Conservation (phyloP, 352 stramenopile genomes). For the Phytopythium mirpurense region DNA sequence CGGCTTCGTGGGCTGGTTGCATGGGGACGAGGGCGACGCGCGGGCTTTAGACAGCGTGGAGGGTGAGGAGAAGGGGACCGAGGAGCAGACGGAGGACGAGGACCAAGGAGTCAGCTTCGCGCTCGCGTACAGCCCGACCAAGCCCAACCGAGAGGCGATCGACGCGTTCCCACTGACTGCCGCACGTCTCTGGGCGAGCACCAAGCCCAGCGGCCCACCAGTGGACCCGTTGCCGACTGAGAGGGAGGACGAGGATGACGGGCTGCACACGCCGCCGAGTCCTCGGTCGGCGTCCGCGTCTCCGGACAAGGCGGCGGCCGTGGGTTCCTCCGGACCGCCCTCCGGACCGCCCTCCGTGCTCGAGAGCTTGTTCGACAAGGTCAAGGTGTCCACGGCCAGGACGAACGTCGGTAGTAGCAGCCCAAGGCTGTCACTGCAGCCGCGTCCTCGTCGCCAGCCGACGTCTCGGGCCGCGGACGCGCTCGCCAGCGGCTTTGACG, state of each 20-base stretch:
- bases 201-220: neutral
- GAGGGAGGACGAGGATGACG: neutral
- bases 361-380: constrained; percentile 24
- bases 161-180: neutral
- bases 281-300: neutral
- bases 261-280: constrained; percentile 10
- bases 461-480: neutral
- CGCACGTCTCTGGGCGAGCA: neutral
- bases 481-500: constrained; percentile 20
- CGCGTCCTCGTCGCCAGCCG: constrained; percentile 9
- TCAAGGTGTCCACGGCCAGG: constrained; percentile 3
- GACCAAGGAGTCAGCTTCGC: neutral
- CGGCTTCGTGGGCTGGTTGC: constrained; percentile 56
- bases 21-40: constrained; percentile 32
- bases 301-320: neutral
- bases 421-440: constrained; percentile 4
- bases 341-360: constrained; percentile 11
- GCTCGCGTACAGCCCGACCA: neutral
- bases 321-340: neutral
- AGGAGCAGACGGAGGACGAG: neutral
- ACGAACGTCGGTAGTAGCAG: neutral
- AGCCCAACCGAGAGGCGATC: neutral
- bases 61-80: neutral
- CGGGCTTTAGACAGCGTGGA: neutral
- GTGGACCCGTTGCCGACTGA: neutral